Evolutionary conservation across 352 stramenopile genomes (phyloP).

Genomic region (Aphanomyces invadans): DNA sequence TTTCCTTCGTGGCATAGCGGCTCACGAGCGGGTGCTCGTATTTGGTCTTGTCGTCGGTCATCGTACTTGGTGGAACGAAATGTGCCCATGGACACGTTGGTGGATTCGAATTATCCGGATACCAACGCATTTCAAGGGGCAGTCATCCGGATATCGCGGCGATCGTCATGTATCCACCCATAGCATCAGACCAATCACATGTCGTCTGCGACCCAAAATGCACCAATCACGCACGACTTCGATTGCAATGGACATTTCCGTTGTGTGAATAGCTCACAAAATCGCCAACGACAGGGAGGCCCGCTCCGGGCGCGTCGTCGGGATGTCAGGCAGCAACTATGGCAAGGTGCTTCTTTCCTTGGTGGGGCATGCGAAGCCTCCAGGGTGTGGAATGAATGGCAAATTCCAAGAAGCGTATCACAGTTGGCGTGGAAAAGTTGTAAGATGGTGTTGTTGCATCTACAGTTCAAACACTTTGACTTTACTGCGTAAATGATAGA

Average conservation of each 20-base stretch:
- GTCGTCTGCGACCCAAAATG: background rate
- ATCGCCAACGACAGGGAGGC: no score
- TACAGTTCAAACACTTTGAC: conserved; percentile 14
- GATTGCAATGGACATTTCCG: no score
- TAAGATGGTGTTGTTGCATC: no score
- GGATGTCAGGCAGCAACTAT: no score
- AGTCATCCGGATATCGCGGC: background rate
- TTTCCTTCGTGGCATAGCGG: conserved; percentile 98
- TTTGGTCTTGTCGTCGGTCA: conserved; percentile 31
- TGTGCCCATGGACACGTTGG: background rate
- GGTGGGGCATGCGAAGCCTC: no score
- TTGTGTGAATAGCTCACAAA: no score
- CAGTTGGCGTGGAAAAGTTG: no score
- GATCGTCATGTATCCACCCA: background rate
- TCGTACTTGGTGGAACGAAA: background rate
- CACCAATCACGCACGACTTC: background rate
- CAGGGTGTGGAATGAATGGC: no score
- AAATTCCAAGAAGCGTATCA: no score
- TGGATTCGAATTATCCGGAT: background rate
- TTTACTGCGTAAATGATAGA: conserved; percentile 27
- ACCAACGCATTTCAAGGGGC: background rate
- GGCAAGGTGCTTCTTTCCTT: no score
- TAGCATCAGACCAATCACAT: background rate
- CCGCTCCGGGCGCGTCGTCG: no score
- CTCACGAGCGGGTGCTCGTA: conserved; percentile 87